These are phyloP conservation scores for Tremella mesenterica DNA, from an alignment of 768 basidiomycete species.

Conservation along the genomic window DNA sequence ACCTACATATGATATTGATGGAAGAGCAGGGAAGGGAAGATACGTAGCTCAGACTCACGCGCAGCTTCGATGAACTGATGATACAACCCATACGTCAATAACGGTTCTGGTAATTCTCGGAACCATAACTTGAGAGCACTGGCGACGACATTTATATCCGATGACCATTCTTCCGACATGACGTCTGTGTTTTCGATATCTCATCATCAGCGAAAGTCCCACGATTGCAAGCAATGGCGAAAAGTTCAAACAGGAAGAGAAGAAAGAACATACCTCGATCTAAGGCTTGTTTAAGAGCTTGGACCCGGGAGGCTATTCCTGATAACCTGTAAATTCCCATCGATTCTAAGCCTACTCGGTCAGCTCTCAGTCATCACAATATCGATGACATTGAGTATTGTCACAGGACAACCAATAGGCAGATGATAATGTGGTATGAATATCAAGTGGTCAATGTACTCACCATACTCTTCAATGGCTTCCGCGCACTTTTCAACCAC, in stretches of 20 bases:
- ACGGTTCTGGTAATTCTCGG: constrained; percentile 86
- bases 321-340: constrained; percentile 92
- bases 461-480: constrained; percentile 83
- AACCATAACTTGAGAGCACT: constrained; percentile 93
- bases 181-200: constrained; percentile 83
- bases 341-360: constrained; percentile 49
- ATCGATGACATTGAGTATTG: no score
- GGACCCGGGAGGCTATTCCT: constrained; percentile 79
- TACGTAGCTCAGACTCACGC: constrained; percentile 52
- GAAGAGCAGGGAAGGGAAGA: not conserved
- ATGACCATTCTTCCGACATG: constrained; percentile 77
- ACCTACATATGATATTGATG: no score
- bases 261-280: constrained; percentile 66
- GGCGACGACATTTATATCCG: constrained; percentile 93
- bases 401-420: not conserved
- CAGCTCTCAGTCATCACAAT: not conserved
- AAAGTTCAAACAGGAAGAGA: not conserved
- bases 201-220: no score
- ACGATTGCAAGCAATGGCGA: not conserved
- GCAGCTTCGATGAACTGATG: constrained; percentile 92
- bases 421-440: not conserved
- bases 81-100: constrained; percentile 74
- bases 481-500: constrained; percentile 81
- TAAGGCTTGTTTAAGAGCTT: constrained; percentile 67
- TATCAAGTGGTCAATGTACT: constrained; percentile 1